Conservation (phyloP, 1,284 basidiomycete species). For the Flammula alnicola region DNA sequence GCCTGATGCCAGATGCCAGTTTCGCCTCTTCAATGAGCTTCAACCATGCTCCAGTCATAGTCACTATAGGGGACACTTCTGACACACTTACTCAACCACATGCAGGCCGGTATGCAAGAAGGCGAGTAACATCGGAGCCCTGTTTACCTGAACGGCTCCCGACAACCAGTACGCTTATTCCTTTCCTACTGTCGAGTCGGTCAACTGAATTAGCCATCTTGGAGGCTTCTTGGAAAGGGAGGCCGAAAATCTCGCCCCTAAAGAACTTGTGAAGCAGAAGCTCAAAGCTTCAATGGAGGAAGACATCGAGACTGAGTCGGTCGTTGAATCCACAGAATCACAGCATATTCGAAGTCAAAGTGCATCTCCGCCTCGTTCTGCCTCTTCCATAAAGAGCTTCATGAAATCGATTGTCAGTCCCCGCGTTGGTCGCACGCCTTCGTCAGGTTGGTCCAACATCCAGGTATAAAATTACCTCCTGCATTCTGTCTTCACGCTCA, state of each 20-base stretch:
- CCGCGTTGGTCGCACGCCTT: constrained; percentile 17
- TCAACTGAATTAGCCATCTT: constrained; percentile 24
- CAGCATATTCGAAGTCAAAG: constrained; percentile 21
- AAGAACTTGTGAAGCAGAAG: constrained; percentile 52
- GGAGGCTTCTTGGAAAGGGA: constrained; percentile 72
- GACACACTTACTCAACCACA: constrained; percentile 12
- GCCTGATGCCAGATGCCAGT: constrained; percentile 3
- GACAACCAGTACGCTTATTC: constrained; percentile 54
- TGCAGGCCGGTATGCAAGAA: constrained; percentile 29
- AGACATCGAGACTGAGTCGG: constrained; percentile 44
- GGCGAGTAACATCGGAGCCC: constrained; percentile 50
- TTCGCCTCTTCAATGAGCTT: constrained; percentile 33
- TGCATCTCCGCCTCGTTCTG: constrained; percentile 24
- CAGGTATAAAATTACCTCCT: constrained; percentile 49
- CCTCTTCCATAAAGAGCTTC: constrained; percentile 33
- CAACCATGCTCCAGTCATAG: constrained; percentile 61
- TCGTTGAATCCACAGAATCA: constrained; percentile 18
- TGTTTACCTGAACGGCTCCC: constrained; percentile 74
- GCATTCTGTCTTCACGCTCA: background rate
- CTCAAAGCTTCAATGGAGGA: constrained; percentile 33
- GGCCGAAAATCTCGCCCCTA: constrained; percentile 58
- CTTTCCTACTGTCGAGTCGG: constrained; percentile 13
- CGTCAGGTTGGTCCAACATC: constrained; percentile 26
- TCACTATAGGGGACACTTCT: constrained; percentile 29
- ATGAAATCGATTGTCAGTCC: constrained; percentile 28